Base-by-base conservation (phyloP, 495 filamentous ascomycete species). In the Lasiosphaeria ovina region DNA sequence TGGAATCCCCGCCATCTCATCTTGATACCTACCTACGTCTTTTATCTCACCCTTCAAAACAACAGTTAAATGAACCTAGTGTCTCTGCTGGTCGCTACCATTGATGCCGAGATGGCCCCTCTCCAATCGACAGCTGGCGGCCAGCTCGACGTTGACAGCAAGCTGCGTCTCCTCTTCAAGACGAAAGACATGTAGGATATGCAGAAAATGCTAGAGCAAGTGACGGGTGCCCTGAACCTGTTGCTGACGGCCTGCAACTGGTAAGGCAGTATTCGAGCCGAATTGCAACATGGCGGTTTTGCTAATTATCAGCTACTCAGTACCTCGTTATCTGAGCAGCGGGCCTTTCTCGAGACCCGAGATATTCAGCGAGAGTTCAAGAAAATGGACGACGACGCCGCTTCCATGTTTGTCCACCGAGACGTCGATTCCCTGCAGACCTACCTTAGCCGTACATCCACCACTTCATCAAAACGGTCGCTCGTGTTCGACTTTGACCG, bases 201-300 rank as follows among this genome's bases (percentile, higher is more conserved):
- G 1, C 65, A 70, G 33, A 63, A 64, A 16, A 60, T 67, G 54
- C 47, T 68, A 32, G 60, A 64, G 33, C 52, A 58, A n/a, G 59
- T 65, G 45, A 68, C 60, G 0, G 57, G 17, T 42, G 62, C 65
- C 9, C 36, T 70, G 35, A 63, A 51, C 5, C 56, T 70, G 16
- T 58, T 70, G 6, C 62, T 70, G 8, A 66, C 65, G 3, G 65
- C 59, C 3, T 70, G 68, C 49, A 51, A 17, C 24, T 24, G 2
- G 24, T 24, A 24, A 24, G 24, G 2, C 24, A 24, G 2, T 24
- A 24, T 24, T 24, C 24, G 2, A 1, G 24, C 2, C 24, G 24
- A 24, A 24, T 24, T 24, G 2, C 2, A 24, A 24, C 24, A 24
- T 24, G 0, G 2, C 24, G 24, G 24, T 24, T 24, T 24, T 24